Percentiles rank a stretch among this genome's conserved stretches.
These are phyloP conservation scores for Aspergillus avenaceus DNA, from an alignment of 495 filamentous ascomycete genomes.

Conservation along the genomic window DNA sequence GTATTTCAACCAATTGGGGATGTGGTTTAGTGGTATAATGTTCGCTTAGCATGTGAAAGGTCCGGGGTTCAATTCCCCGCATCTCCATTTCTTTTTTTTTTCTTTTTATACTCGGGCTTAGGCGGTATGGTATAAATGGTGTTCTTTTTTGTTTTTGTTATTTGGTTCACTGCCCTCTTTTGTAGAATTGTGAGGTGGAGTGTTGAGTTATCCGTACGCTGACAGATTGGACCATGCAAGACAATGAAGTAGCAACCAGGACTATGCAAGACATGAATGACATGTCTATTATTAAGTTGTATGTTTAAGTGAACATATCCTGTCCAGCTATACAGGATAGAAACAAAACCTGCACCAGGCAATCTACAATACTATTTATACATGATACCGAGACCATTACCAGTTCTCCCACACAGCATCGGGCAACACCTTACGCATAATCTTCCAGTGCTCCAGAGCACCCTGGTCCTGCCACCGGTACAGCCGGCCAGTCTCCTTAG, in stretches of 20 bases:
- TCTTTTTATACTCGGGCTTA: too few relatives aligned
- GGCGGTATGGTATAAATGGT: too few relatives aligned
- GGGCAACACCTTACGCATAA: conserved; percentile 86
- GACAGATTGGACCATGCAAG: too few relatives aligned
- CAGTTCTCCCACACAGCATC: conserved; percentile 80
- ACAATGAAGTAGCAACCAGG: too few relatives aligned
- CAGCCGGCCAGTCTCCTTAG: conserved; percentile 51
- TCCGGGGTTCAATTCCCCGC: conserved; percentile 1
- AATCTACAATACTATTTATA: background rate
- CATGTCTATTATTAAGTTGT: too few relatives aligned
- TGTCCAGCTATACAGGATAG: background rate
- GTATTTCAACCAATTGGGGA: background rate
- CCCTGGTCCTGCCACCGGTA: conserved; percentile 66
- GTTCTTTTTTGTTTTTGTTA: background rate
- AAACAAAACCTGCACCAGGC: background rate
- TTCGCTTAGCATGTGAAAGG: conserved; percentile 1
- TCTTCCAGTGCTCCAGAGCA: conserved; percentile 80
- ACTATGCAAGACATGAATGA: too few relatives aligned
- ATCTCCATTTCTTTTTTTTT: background rate
- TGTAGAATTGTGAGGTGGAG: too few relatives aligned
- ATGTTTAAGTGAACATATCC: background rate
- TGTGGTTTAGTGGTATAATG: conserved; percentile 1
- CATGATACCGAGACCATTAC: conserved; percentile 41
- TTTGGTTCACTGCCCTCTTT: too few relatives aligned
- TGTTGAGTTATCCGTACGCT: too few relatives aligned